These are phyloP conservation scores for Pythium rishiriense DNA, from an alignment of 352 stramenopile species.

Conservation along the genomic window DNA sequence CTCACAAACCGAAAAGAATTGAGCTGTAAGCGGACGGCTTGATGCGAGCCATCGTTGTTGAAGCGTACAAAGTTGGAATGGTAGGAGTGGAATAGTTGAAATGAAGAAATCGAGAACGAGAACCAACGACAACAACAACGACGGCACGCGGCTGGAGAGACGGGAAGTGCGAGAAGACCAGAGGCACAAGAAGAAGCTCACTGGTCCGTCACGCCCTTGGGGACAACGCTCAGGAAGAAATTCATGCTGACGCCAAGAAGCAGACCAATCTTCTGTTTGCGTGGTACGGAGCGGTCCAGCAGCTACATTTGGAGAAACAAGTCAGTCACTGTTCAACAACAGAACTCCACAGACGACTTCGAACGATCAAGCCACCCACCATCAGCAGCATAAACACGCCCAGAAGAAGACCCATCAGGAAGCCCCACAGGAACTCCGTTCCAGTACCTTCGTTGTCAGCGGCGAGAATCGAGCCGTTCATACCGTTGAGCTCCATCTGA, in stretches of 20 bases:
- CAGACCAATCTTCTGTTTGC: constrained; percentile 85
- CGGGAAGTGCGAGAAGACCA: neutral
- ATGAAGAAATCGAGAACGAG: constrained; percentile 3
- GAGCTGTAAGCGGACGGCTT: neutral
- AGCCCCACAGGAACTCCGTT: constrained; percentile 87
- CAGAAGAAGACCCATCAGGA: constrained; percentile 85
- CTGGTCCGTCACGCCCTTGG: constrained; percentile 69
- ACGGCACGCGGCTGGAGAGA: neutral
- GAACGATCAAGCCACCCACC: constrained; percentile 38
- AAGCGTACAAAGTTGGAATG: neutral
- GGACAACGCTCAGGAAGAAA: constrained; percentile 88
- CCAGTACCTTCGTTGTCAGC: constrained; percentile 88
- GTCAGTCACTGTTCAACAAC: neutral
- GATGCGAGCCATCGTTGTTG: neutral
- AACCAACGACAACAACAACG: neutral
- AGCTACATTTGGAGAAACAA: constrained; percentile 42
- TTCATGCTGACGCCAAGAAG: constrained; percentile 88
- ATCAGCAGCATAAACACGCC: constrained; percentile 91
- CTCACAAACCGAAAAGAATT: neutral
- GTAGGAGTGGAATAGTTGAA: neutral
- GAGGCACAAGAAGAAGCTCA: constrained; percentile 5
- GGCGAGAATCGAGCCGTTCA: constrained; percentile 81
- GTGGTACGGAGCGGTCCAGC: constrained; percentile 80
- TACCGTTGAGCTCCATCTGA: constrained; percentile 83
- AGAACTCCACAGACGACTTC: neutral